phyloP scores from a whole-genome alignment of 306 rosid species.

The Vigna unguiculata region DNA sequence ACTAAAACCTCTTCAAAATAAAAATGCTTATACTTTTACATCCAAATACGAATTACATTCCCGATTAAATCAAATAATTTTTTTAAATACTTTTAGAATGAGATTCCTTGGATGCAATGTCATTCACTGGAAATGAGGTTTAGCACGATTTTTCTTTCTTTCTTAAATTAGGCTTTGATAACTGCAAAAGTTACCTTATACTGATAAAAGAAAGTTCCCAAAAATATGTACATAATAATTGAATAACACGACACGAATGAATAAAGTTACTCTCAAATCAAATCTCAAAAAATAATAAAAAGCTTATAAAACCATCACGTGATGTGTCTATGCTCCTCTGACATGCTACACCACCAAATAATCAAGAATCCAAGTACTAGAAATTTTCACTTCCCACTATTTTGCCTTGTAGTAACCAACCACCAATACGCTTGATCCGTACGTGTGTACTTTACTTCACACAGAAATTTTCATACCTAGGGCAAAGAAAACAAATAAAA shows the following conservation, averaged over 20 bases:
- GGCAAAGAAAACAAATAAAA: conserved; percentile 18
- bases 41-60: no score
- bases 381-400: conserved; percentile 17
- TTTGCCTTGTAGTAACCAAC: background rate
- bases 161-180: no score
- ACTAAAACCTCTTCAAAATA: no score
- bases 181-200: no score
- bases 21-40: no score
- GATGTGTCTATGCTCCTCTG: conserved; percentile 44
- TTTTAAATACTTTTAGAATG: no score
- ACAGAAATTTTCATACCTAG: background rate
- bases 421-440: conserved; percentile 39
- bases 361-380: background rate
- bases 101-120: no score
- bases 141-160: no score
- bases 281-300: background rate
- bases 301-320: conserved; percentile 35
- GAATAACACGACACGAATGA: background rate
- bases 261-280: conserved; percentile 10
- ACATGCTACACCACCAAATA: conserved; percentile 46
- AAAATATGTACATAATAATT: no score
- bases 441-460: background rate
- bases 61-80: no score
- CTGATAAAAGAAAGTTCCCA: no score
- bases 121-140: no score